A percentile compares a stretch with the other conserved stretches of the same genome.
Evolutionary conservation across 2,329 filamentous ascomycete genomes (phyloP).

Genomic region (Lecanosticta acicola): DNA sequence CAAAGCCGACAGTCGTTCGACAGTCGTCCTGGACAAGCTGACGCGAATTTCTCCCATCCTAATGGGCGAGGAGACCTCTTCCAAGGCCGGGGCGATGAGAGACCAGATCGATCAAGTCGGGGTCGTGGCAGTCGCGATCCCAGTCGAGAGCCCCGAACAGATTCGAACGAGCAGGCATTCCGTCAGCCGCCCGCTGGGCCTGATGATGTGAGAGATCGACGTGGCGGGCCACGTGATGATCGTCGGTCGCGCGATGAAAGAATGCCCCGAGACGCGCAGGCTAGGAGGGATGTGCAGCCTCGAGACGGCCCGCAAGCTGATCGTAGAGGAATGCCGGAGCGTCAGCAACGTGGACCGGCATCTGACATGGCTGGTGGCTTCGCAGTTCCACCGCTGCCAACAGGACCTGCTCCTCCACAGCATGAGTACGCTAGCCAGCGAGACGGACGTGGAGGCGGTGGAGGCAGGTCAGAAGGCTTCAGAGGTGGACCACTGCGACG

Average conservation of each 20-base stretch:
- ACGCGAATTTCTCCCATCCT: not conserved
- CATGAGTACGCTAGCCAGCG: slow-evolving; percentile 5
- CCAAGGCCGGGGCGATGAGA: slow-evolving; percentile 15
- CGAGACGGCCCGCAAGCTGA: slow-evolving; percentile 14
- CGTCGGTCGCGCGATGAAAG: slow-evolving; percentile 22
- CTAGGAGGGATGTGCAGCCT: not conserved
- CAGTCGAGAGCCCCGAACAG: slow-evolving; percentile 24
- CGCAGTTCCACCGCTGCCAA: no score
- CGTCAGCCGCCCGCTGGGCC: slow-evolving; percentile 15
- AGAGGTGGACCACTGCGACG: slow-evolving; percentile 17
- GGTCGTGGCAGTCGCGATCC: slow-evolving; percentile 25
- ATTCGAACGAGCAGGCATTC: slow-evolving; percentile 11
- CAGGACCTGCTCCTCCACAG: no score
- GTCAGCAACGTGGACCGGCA: slow-evolving; percentile 14
- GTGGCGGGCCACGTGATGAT: slow-evolving; percentile 22
- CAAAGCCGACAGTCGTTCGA: slow-evolving; percentile 10
- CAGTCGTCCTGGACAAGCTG: slow-evolving; percentile 3
- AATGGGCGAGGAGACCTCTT: slow-evolving; percentile 19
- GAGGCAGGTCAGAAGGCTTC: slow-evolving; percentile 19
- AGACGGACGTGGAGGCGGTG: slow-evolving; percentile 13
- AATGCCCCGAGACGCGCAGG: slow-evolving; percentile 4
- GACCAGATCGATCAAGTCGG: slow-evolving; percentile 20
- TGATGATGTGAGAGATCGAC: slow-evolving; percentile 22
- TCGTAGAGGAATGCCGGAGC: slow-evolving; percentile 14
- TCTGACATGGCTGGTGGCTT: slow-evolving; percentile 12